A percentile compares a stretch with the other conserved stretches of the same genome.
Evolutionary conservation across 148 eudicot genomes (phyloP).

Genomic region (Dysphania ambrosioides): DNA sequence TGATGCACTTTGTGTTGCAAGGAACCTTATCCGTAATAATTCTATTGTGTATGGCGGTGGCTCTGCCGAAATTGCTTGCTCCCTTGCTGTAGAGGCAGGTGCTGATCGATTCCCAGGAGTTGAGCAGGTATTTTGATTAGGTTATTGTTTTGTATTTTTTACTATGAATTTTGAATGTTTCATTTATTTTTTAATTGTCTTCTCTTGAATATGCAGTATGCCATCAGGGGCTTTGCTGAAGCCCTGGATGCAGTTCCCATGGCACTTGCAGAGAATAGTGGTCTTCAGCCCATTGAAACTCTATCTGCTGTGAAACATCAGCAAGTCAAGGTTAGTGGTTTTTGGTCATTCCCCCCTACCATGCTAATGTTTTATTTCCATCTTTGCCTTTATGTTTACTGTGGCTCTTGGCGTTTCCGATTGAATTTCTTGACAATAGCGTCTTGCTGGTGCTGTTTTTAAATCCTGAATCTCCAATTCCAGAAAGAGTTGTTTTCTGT

Average conservation of each 20-base stretch:
- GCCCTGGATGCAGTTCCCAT: conserved; percentile 91
- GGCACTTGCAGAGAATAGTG: conserved; percentile 98
- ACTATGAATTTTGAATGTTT: neutral
- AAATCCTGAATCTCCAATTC: neutral
- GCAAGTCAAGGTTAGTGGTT: conserved; percentile 73
- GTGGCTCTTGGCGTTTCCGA: neutral
- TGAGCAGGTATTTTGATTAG: conserved; percentile 65
- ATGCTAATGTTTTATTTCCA: neutral
- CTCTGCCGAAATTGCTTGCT: conserved; percentile 80
- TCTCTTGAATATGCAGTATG: conserved; percentile 56
- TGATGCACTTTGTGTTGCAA: conserved; percentile 88
- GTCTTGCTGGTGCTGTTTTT: neutral
- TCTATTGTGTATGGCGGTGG: conserved; percentile 95
- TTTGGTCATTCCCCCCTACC: neutral
- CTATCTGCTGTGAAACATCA: conserved; percentile 88
- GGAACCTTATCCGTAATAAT: conserved; percentile 85
- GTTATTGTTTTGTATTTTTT: neutral
- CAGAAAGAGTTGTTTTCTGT: neutral
- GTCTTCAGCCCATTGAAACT: conserved; percentile 94
- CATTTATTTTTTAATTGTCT: neutral
- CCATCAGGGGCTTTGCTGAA: conserved; percentile 94
- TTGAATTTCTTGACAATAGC: neutral
- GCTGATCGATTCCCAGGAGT: conserved; percentile 89
- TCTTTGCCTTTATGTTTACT: neutral
- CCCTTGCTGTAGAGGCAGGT: conserved; percentile 89